A percentile compares a stretch with the other conserved stretches of the same genome.
These are phyloP conservation scores for Beauveria scarabaeidicola DNA, from an alignment of 2,329 filamentous ascomycete species.

Conservation along the genomic window DNA sequence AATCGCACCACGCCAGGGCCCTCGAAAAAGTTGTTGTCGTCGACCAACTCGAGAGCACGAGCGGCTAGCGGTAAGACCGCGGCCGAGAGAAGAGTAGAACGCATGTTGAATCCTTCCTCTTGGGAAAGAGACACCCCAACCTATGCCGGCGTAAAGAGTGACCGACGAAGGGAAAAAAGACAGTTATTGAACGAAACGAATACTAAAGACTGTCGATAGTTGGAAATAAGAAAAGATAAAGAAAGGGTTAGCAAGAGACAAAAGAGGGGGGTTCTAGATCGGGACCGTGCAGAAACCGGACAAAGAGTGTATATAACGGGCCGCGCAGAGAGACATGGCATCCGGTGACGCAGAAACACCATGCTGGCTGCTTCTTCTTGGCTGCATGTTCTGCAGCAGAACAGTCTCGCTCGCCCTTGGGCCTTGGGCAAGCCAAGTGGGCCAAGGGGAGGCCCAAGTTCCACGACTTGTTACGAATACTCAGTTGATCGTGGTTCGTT, in stretches of 20 bases:
- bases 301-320: conserved; percentile 11
- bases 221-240: conserved; percentile 9
- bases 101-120: conserved; percentile 17
- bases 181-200: conserved; percentile 4
- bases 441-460: conserved; percentile 9
- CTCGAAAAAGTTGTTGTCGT: conserved; percentile 12
- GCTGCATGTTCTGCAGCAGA: not conserved
- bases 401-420: not conserved
- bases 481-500: not conserved
- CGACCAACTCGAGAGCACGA: conserved; percentile 11
- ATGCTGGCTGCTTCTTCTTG: not conserved
- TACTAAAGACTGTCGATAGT: conserved; percentile 11
- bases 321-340: not conserved
- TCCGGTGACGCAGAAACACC: not conserved
- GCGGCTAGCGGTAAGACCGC: conserved; percentile 22
- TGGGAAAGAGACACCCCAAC: not conserved
- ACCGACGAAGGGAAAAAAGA: conserved; percentile 14
- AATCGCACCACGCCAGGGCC: conserved; percentile 21
- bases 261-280: not conserved
- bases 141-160: conserved; percentile 19
- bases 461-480: not conserved
- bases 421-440: conserved; percentile 4
- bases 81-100: conserved; percentile 23
- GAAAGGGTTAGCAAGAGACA: not conserved
- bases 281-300: not conserved